phyloP scores from a whole-genome alignment of 2,329 filamentous ascomycete genomes.

The Coniochaeta sp. region DNA sequence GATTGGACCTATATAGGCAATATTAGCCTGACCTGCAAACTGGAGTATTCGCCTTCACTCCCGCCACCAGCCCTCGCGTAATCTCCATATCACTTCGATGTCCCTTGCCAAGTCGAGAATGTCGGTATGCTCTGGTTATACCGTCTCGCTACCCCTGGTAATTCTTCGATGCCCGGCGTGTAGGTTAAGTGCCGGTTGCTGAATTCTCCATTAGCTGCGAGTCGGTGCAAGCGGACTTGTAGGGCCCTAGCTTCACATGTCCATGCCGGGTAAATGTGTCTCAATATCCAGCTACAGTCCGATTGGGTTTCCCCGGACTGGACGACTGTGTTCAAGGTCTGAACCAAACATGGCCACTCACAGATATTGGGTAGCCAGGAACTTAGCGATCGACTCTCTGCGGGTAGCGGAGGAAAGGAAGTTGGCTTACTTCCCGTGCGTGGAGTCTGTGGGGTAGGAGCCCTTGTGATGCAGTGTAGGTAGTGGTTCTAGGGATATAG shows the following conservation, averaged over 20 bases:
- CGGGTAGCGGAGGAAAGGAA: conserved; percentile 12
- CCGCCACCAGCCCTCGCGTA: neutral
- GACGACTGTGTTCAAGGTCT: neutral
- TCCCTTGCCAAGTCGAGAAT: no score
- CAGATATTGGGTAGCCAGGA: neutral
- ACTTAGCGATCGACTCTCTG: neutral
- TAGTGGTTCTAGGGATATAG: neutral
- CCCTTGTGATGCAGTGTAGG: neutral
- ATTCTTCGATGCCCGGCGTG: neutral
- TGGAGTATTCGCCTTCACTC: neutral
- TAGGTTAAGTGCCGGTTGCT: conserved; percentile 3
- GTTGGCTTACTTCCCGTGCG: neutral
- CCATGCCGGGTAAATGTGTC: neutral
- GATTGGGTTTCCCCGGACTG: conserved; percentile 7
- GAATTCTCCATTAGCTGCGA: no score
- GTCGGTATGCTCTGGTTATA: neutral
- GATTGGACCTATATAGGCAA: neutral
- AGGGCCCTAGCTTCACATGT: neutral
- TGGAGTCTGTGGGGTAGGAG: neutral
- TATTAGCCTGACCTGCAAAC: neutral
- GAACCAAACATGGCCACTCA: neutral
- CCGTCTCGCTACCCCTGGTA: neutral
- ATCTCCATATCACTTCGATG: neutral
- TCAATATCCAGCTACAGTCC: conserved; percentile 4
- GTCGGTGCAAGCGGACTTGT: no score